phyloP scores from a whole-genome alignment of 768 basidiomycete species.

The Phylloporus rhodoxanthus region DNA sequence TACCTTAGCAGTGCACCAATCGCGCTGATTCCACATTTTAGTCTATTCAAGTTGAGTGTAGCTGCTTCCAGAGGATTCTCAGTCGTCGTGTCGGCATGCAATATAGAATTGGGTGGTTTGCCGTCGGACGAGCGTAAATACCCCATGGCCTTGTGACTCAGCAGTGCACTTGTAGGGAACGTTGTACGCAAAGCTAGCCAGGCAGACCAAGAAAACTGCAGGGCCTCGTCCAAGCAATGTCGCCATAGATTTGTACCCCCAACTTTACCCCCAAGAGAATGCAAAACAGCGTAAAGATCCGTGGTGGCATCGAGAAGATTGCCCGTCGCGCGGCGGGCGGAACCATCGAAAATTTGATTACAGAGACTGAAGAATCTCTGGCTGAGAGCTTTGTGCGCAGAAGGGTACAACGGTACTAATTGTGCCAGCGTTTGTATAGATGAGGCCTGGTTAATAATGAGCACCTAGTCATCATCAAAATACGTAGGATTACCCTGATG shows the following conservation, averaged over 20 bases:
- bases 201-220: slow-evolving; percentile 61
- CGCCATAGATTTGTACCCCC: slow-evolving; percentile 68
- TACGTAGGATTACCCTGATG: slow-evolving; percentile 42
- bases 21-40: slow-evolving; percentile 48
- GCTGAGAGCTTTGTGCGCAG: slow-evolving; percentile 53
- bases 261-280: slow-evolving; percentile 74
- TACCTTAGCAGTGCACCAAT: slow-evolving; percentile 56
- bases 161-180: slow-evolving; percentile 39
- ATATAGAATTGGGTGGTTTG: slow-evolving; percentile 6
- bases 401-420: slow-evolving; percentile 64
- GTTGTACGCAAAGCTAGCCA: slow-evolving; percentile 56
- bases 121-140: slow-evolving; percentile 7
- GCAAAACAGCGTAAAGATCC: slow-evolving; percentile 55
- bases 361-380: slow-evolving; percentile 47
- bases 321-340: slow-evolving; percentile 36
- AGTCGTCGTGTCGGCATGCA: slow-evolving; percentile 12
- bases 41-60: slow-evolving; percentile 55
- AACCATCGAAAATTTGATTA: slow-evolving; percentile 53
- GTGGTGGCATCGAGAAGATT: slow-evolving; percentile 43
- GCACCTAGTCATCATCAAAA: not conserved
- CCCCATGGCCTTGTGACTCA: slow-evolving; percentile 4
- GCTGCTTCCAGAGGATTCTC: slow-evolving; percentile 46
- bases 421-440: slow-evolving; percentile 44
- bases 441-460: slow-evolving; percentile 35
- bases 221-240: slow-evolving; percentile 64